Conservation (phyloP, 345 rosid species). For the Diplotaxis tenuifolia region DNA sequence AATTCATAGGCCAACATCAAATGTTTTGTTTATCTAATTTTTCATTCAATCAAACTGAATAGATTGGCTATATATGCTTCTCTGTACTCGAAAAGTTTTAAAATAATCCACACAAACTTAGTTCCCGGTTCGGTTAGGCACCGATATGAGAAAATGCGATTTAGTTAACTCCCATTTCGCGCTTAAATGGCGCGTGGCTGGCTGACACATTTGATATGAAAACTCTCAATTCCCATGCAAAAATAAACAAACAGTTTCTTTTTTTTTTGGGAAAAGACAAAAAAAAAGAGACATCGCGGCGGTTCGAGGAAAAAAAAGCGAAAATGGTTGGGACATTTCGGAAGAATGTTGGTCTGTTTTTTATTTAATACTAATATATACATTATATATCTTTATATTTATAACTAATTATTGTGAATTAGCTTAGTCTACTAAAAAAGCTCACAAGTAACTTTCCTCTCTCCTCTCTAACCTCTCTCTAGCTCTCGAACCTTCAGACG, state of each 20-base stretch:
- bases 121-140: background rate
- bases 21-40: slow-evolving; percentile 20
- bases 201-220: background rate
- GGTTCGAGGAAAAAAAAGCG: slow-evolving; percentile 43
- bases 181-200: background rate
- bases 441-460: too few relatives aligned
- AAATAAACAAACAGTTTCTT: background rate
- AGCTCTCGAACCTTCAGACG: too few relatives aligned
- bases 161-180: background rate
- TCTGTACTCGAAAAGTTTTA: background rate
- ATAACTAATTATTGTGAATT: background rate
- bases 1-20: slow-evolving; percentile 23
- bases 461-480: too few relatives aligned
- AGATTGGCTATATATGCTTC: background rate
- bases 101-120: background rate
- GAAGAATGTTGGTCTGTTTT: slow-evolving; percentile 35
- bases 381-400: background rate
- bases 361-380: background rate
- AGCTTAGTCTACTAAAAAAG: too few relatives aligned
- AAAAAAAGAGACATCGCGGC: slow-evolving; percentile 35
- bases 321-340: slow-evolving; percentile 33
- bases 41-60: background rate
- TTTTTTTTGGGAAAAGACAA: background rate
- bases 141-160: background rate
- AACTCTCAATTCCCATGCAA: slow-evolving; percentile 31